These are phyloP conservation scores for Tuber brumale DNA, from an alignment of 495 filamentous ascomycete genomes.

Conservation along the genomic window DNA sequence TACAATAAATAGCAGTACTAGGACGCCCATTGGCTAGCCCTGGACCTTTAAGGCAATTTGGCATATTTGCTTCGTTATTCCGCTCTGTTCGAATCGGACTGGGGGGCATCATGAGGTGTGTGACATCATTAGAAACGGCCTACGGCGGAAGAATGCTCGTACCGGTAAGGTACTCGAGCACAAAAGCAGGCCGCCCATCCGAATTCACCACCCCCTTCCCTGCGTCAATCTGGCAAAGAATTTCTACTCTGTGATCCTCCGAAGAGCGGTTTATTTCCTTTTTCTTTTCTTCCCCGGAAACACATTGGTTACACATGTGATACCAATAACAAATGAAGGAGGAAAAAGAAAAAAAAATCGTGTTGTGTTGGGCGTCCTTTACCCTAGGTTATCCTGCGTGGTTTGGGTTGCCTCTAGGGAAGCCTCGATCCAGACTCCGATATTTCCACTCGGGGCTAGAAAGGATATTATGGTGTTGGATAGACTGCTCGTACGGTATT, in stretches of 20 bases:
- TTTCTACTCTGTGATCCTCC: not conserved
- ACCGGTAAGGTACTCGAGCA: not conserved
- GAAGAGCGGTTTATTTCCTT: not conserved
- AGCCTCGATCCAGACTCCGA: not conserved
- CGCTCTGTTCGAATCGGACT: not conserved
- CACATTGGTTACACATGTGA: not conserved
- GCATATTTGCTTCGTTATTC: not conserved
- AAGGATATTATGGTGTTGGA: not conserved
- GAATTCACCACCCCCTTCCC: not conserved
- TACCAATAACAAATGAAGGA: not conserved
- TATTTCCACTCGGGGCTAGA: constrained; percentile 1
- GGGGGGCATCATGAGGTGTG: not conserved
- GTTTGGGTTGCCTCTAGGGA: not conserved
- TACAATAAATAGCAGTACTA: not conserved
- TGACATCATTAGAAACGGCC: not conserved
- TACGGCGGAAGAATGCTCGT: not conserved
- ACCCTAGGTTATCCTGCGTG: not conserved
- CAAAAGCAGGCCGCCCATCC: not conserved
- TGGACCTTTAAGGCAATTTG: not conserved
- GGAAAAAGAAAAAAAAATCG: not conserved
- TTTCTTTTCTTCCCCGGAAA: not conserved
- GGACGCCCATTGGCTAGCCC: not conserved
- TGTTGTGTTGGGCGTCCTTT: not conserved
- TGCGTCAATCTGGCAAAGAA: not conserved
- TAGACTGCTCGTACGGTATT: not conserved